A percentile compares a stretch with the other conserved stretches of the same genome.
Evolutionary conservation across 108 stramenopile species (phyloP).

Genomic region (Fistulifera solaris): DNA sequence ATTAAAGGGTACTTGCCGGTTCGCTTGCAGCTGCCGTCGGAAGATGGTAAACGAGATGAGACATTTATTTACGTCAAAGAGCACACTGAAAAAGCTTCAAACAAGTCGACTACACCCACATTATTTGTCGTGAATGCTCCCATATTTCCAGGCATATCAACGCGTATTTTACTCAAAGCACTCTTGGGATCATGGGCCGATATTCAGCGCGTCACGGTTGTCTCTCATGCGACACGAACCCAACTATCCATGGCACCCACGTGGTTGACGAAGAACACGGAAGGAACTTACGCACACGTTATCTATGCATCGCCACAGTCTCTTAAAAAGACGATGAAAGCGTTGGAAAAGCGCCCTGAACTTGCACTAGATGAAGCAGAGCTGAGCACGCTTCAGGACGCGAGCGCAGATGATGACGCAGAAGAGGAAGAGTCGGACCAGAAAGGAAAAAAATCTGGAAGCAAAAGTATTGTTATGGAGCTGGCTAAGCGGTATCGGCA

Average conservation of each 20-base stretch:
- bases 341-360: conserved; percentile 15
- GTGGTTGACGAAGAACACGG: conserved; percentile 15
- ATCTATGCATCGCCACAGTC: conserved; percentile 61
- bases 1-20: conserved; percentile 84
- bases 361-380: conserved; percentile 33
- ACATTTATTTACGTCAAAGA: conserved; percentile 76
- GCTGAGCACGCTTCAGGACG: conserved; percentile 40
- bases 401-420: conserved; percentile 15
- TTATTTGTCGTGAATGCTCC: conserved; percentile 84
- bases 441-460: background rate
- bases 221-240: conserved; percentile 49
- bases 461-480: too few species aligned
- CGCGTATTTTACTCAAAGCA: conserved; percentile 41
- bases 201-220: conserved; percentile 58
- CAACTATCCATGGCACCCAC: conserved; percentile 15
- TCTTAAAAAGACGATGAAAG: conserved; percentile 43
- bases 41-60: conserved; percentile 19
- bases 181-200: conserved; percentile 68
- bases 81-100: conserved; percentile 25
- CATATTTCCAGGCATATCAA: conserved; percentile 52
- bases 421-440: conserved; percentile 5
- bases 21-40: conserved; percentile 44
- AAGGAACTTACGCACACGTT: conserved; percentile 71
- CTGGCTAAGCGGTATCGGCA: conserved; percentile 5
- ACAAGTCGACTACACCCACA: conserved; percentile 20